Conservation (phyloP, 306 rosid genomes). For the Gynostemma pentaphyllum region DNA sequence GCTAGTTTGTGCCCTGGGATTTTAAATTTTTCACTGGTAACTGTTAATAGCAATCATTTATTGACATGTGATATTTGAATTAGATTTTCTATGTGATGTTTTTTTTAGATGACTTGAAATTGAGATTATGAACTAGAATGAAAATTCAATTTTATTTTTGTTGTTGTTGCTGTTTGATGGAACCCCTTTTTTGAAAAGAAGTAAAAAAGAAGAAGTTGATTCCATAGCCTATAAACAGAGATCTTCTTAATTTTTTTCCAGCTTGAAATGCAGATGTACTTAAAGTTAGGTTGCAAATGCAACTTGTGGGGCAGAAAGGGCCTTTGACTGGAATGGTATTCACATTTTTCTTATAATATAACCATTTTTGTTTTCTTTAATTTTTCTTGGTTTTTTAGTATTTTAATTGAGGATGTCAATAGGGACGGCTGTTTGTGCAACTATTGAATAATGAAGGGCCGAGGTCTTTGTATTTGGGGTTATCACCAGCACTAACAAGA, state of each 20-base stretch:
- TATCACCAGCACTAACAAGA: conserved; percentile 83
- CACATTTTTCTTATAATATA: not conserved
- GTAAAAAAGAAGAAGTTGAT: not conserved
- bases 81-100: not conserved
- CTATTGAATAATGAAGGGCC: conserved; percentile 71
- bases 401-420: conserved; percentile 21
- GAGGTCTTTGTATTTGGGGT: conserved; percentile 72
- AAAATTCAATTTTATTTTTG: not conserved
- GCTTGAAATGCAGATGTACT: conserved; percentile 68
- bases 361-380: not conserved
- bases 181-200: not conserved
- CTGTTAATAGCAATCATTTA: not conserved
- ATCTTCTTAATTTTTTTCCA: conserved; percentile 13
- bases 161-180: not conserved
- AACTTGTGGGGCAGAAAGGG: conserved; percentile 90
- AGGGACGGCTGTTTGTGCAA: conserved; percentile 56
- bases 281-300: conserved; percentile 97
- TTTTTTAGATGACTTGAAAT: not conserved
- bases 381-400: conserved; percentile 5
- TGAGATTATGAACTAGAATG: not conserved
- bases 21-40: not conserved
- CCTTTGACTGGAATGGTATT: conserved; percentile 87
- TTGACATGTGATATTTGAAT: not conserved
- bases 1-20: not conserved
- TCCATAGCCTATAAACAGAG: conserved; percentile 5